Evolutionary conservation across 441 rosid species (phyloP), one percentile per base, ranked within the genome.

Genomic region (Erysimum cheiri): DNA sequence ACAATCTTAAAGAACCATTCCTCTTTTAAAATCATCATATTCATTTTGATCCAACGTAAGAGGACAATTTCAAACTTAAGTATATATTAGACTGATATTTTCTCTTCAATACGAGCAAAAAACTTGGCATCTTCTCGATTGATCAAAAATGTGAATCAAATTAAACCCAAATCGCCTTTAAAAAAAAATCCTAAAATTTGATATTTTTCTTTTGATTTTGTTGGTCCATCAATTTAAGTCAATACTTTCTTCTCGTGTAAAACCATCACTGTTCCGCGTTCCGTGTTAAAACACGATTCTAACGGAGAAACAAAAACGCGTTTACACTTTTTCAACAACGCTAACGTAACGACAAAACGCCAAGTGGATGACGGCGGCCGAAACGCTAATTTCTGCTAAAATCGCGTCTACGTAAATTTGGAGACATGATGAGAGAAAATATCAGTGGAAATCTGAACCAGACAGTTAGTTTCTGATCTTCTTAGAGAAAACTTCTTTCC

Each of bases 401-500:
- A 56, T 56, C 70, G 70, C 76, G 76, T 64, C 58, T 71, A 28
- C 26, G 40, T 53, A 40, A 39, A 62, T 10, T 52, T 62, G 24
- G 32, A 54, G 37, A 48, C 8, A 22, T 59, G 77, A 58, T 48
- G 72, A 65, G 77, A 58, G 48, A 48, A 47, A 48, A 61, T 24
- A 58, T 65, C 68, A 73, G 68, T 54, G 63, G 52, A 68, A 67
- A 67, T 74, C 72, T 67, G 62, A 74, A 67, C 78, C 78, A 74
- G 69, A 60, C 78, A 74, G 73, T 74, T 60, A 74, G 73, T 74
- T 60, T 61, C 73, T 73, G 72, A 74, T 74, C 73, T 74, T 56
- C 50, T 64, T 46, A 43, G 50, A 54, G 43, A 55, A 55, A 41
- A 14, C 70, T 65, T 35, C 28, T 33, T 50, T 56, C 28, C 14